Conservation (phyloP, 2,329 filamentous ascomycete genomes). For the Stemphylium beticola region DNA sequence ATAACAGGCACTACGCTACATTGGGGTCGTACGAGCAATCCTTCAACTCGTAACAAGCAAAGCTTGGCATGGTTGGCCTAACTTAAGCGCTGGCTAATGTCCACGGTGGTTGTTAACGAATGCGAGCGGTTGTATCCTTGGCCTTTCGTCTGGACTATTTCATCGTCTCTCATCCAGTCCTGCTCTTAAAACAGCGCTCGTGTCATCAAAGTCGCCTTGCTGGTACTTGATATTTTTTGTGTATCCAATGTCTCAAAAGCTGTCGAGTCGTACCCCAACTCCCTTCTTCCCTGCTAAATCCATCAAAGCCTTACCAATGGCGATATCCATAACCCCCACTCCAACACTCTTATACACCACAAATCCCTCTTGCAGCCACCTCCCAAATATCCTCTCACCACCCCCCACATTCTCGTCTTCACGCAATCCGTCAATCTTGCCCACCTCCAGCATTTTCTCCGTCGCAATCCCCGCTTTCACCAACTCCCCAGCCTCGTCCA, state of each 20-base stretch:
- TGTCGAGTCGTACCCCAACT: constrained; percentile 14
- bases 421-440: constrained; percentile 5
- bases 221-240: too few species aligned
- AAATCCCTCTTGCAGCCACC: constrained; percentile 43
- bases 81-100: background rate
- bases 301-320: constrained; percentile 44
- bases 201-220: too few species aligned
- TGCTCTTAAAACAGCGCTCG: too few species aligned
- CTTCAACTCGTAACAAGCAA: background rate
- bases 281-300: constrained; percentile 22
- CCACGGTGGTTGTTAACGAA: background rate
- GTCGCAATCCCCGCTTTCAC: constrained; percentile 47
- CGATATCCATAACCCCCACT: constrained; percentile 59
- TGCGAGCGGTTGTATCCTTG: too few species aligned
- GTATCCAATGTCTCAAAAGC: constrained; percentile 9
- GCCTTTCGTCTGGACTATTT: too few species aligned
- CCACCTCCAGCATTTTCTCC: constrained; percentile 21
- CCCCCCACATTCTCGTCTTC: background rate
- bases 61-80: background rate
- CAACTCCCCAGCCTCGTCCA: constrained; percentile 56
- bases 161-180: too few species aligned
- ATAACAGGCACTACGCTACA: background rate
- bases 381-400: background rate
- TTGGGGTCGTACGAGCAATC: background rate
- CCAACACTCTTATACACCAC: constrained; percentile 60